A percentile compares a stretch with the other conserved stretches of the same genome.
These are phyloP conservation scores for Austroboletus festivus DNA, from an alignment of 768 basidiomycete genomes.

Conservation along the genomic window DNA sequence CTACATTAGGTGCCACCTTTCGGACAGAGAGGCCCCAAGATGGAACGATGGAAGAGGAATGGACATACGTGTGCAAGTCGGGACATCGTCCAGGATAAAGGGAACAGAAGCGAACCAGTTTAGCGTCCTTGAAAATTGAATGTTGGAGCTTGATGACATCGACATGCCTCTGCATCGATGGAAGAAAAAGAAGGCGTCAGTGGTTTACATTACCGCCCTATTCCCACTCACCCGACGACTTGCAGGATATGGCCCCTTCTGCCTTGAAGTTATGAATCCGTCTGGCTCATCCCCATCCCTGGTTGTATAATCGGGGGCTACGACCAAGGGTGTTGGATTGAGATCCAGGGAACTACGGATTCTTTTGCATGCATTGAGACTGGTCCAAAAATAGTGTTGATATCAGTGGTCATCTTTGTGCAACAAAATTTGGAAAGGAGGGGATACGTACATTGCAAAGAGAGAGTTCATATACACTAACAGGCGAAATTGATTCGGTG, in stretches of 20 bases:
- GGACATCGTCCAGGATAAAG: neutral
- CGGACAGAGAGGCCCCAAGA: too few species aligned
- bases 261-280: neutral
- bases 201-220: too few species aligned
- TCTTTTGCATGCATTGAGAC: slow-evolving; percentile 20
- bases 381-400: neutral
- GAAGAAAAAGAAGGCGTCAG: too few species aligned
- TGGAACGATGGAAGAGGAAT: too few species aligned
- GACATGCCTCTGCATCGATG: slow-evolving; percentile 2
- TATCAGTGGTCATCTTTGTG: too few species aligned
- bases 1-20: too few species aligned
- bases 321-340: slow-evolving; percentile 4
- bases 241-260: neutral
- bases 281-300: neutral
- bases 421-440: too few species aligned
- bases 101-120: slow-evolving; percentile 8
- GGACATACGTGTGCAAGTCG: neutral
- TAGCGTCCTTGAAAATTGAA: neutral
- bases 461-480: slow-evolving; percentile 29
- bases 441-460: slow-evolving; percentile 22
- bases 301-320: neutral
- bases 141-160: neutral
- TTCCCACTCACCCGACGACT: too few species aligned
- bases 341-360: slow-evolving; percentile 3
- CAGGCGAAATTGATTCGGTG: neutral